Percentiles rank a stretch among this genome's conserved stretches.
These are phyloP conservation scores for Dipodascopsis uninucleata DNA, from an alignment of 805 yeast genomes.

Conservation along the genomic window DNA sequence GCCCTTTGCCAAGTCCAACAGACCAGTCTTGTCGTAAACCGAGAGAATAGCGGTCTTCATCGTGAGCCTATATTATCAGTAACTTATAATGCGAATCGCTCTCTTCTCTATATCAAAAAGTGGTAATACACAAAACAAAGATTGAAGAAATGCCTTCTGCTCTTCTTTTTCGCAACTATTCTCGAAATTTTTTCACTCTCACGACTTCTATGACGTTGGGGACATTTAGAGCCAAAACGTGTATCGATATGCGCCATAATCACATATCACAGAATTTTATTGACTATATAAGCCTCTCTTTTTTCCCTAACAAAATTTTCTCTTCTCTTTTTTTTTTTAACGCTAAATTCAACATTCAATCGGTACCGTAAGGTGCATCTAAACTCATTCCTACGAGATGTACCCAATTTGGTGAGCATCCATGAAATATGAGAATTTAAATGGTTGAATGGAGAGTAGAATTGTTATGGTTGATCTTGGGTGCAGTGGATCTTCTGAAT, in stretches of 20 bases:
- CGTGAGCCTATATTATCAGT: no score
- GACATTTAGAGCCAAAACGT: neutral
- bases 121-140: no score
- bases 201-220: neutral
- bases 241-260: no score
- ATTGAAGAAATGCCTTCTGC: neutral
- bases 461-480: slow-evolving; percentile 53
- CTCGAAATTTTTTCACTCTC: no score
- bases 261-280: slow-evolving; percentile 7
- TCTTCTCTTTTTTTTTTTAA: slow-evolving; percentile 26
- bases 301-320: no score
- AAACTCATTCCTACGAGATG: slow-evolving; percentile 40
- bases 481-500: slow-evolving; percentile 61
- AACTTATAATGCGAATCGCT: no score
- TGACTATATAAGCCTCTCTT: slow-evolving; percentile 36
- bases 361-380: slow-evolving; percentile 22
- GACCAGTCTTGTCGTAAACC: slow-evolving; percentile 95
- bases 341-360: slow-evolving; percentile 34
- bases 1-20: slow-evolving; percentile 94
- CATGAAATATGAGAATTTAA: slow-evolving; percentile 38
- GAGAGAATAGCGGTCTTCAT: slow-evolving; percentile 88
- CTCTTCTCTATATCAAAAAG: no score
- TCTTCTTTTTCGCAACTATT: slow-evolving; percentile 1
- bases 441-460: slow-evolving; percentile 50
- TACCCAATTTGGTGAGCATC: slow-evolving; percentile 34